These are phyloP conservation scores for Diaporthe aspalathi DNA, from an alignment of 2,329 filamentous ascomycete species.

Conservation along the genomic window DNA sequence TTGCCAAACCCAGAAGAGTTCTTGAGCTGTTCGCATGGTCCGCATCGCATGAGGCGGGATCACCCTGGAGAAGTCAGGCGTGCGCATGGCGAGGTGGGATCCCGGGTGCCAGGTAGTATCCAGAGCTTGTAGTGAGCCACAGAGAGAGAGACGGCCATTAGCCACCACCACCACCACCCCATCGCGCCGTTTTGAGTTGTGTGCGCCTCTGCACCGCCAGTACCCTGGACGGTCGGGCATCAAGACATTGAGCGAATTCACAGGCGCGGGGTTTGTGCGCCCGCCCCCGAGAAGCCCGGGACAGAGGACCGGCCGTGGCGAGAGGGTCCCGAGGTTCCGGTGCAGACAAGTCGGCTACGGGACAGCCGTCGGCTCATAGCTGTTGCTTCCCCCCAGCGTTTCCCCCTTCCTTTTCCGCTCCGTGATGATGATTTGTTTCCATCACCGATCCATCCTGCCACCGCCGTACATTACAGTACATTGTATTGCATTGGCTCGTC, in stretches of 20 bases:
- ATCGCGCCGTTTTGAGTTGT: background rate
- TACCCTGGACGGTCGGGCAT: slow-evolving; percentile 8
- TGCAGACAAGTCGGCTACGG: background rate
- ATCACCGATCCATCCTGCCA: background rate
- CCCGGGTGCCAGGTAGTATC: background rate
- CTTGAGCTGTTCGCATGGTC: background rate
- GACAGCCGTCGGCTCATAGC: background rate
- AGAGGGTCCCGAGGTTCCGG: background rate
- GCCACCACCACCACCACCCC: background rate
- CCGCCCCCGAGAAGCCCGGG: slow-evolving; percentile 9
- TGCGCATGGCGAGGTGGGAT: background rate
- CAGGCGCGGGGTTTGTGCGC: background rate
- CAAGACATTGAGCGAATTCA: slow-evolving; percentile 19
- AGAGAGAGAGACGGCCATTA: background rate
- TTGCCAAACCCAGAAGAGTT: background rate
- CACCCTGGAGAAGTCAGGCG: background rate
- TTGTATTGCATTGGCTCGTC: slow-evolving; percentile 14
- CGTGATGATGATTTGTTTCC: background rate
- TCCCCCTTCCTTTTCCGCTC: background rate
- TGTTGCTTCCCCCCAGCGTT: background rate
- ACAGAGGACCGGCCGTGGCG: background rate
- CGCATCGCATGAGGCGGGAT: background rate
- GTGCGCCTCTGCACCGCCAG: background rate
- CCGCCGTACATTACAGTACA: background rate
- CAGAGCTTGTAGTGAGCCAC: background rate